phyloP scores from a whole-genome alignment of 1,284 basidiomycete genomes.

The Trichosporon faecale region DNA sequence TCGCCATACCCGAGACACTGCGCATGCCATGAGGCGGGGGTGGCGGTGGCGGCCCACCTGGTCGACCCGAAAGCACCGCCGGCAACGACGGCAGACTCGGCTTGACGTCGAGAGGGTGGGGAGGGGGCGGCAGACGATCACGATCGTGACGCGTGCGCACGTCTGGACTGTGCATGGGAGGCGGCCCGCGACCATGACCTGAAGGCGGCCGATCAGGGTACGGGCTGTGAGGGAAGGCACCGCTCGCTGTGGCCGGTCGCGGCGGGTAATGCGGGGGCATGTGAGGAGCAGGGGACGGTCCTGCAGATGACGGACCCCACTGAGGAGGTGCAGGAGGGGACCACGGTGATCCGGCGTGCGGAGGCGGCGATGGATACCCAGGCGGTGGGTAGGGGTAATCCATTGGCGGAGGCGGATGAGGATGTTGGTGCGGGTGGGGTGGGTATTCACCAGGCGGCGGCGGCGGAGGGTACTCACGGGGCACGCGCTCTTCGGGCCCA shows the following conservation, averaged over 20 bases:
- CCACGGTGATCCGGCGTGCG: constrained; percentile 3
- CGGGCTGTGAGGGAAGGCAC: background rate
- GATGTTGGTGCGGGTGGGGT: background rate
- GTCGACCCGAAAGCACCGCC: background rate
- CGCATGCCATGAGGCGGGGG: background rate
- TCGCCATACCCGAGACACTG: background rate
- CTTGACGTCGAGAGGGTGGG: background rate
- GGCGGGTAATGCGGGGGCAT: background rate
- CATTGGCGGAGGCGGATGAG: constrained; percentile 1
- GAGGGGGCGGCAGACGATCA: background rate
- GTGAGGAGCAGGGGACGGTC: background rate
- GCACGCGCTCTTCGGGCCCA: constrained; percentile 2
- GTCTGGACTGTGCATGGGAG: constrained; percentile 6
- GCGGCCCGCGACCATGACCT: background rate
- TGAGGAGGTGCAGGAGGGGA: background rate
- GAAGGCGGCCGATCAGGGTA: constrained; percentile 3
- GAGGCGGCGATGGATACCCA: background rate
- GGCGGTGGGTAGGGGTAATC: background rate
- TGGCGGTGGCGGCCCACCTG: background rate
- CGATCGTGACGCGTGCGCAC: background rate
- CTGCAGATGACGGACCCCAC: constrained; percentile 1
- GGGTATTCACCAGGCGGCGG: constrained; percentile 6
- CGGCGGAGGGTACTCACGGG: background rate
- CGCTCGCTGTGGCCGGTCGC: background rate
- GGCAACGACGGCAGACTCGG: background rate